Evolutionary conservation across 495 filamentous ascomycete genomes (phyloP), one percentile per base, ranked within the genome.

Genomic region (Astrothelium subdiscretum): DNA sequence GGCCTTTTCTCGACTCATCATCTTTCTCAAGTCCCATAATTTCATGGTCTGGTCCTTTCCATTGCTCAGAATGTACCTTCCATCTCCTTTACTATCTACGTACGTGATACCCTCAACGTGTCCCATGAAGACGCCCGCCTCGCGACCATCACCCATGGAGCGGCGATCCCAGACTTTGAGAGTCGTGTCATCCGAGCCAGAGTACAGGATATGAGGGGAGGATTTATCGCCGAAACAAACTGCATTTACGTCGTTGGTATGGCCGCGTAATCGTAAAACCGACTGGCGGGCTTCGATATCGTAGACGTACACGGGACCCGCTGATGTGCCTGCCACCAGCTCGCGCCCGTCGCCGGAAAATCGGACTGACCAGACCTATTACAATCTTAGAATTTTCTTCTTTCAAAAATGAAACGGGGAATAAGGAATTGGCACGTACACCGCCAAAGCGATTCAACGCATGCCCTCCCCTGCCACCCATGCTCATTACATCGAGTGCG

Each of bases 11-110:
- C 84, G 85, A 24, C 82, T 83, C 81, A 89, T 88, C 81, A 89
- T 90, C 64, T 83, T 87, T 61, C 95, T 80, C 54, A 98, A 75
- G 75, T 98, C 94, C 94, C 94, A 98, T 3, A 98, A 80, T 75
- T 97, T 98, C 87, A 96, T 96, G 32, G 84, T 89, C 72, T 98
- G 94, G 68, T 98, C 94, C 69, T 98, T 98, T 62, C 82, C 88
- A 65, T 98, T 98, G 63, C 88, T 92, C 6, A 98, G 80, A 10
- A 97, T 86, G 69, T 96, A 98, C 69, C 94, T 82, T 10, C 94
- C 94, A 70, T 98, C 94, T 58, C 91, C 91, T 74, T 97, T 98
- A 75, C 87, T 92, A 73, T 97, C 92, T 61, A 98, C 87, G 68
- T 96, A 97, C 0, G 94, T 98, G 2, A 98, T 69, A 15, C 94